Conservation (phyloP, 371 early-diverging fungal genomes). For the Actinomortierella ambigua region DNA sequence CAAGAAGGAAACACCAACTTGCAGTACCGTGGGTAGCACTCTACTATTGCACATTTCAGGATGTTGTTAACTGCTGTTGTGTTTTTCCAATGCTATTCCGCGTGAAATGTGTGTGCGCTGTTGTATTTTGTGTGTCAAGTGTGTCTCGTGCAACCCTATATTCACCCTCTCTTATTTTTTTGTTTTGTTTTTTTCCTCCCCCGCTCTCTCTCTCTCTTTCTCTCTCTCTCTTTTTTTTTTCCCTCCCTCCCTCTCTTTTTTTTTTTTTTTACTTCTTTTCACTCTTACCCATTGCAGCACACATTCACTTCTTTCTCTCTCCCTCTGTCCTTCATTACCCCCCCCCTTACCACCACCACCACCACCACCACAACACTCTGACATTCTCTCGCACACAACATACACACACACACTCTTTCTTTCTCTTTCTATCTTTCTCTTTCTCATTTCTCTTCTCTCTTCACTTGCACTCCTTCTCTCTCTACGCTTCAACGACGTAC, state of each 20-base stretch:
- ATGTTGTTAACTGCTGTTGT: no score
- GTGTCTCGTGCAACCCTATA: no score
- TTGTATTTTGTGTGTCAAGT: no score
- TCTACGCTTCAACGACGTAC: no score
- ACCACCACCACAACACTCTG: no score
- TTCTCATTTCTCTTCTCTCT: neutral
- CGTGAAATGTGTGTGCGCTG: no score
- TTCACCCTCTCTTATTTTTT: neutral
- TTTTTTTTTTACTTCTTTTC: neutral
- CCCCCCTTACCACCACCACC: no score
- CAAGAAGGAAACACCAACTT: no score
- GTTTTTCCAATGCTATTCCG: no score
- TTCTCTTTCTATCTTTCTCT: neutral
- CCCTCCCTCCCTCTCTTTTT: neutral
- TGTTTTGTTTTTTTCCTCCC: neutral
- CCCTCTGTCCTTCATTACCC: neutral
- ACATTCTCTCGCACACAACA: neutral
- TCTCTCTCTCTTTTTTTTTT: neutral
- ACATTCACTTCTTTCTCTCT: neutral
- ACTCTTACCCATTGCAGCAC: neutral
- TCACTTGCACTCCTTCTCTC: no score
- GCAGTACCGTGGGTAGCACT: no score
- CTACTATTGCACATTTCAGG: no score
- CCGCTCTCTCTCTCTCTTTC: slow-evolving; percentile 6
- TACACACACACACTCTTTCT: slow-evolving; percentile 3